Evolutionary conservation across 2,329 filamentous ascomycete genomes (phyloP).

Genomic region (Huntiella bhutanensis): DNA sequence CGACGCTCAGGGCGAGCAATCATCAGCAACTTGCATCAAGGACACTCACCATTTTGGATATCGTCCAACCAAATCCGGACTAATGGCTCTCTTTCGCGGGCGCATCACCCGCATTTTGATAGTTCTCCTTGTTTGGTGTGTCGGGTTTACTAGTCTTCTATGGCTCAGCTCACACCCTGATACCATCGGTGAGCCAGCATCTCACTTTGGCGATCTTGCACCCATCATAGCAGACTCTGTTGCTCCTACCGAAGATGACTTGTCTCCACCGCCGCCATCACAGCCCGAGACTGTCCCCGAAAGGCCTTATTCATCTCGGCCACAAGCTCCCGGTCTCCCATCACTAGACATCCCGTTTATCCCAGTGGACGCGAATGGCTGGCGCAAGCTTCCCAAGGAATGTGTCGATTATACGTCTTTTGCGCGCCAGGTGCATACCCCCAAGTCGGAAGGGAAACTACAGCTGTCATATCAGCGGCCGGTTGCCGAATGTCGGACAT

Average conservation of each 20-base stretch:
- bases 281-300: background rate
- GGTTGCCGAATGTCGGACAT: slow-evolving; percentile 56
- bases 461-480: slow-evolving; percentile 68
- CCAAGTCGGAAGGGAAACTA: slow-evolving; percentile 59
- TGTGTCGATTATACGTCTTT: slow-evolving; percentile 11
- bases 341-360: background rate
- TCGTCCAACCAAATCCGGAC: background rate
- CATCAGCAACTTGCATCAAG: too few relatives aligned
- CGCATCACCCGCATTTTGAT: background rate
- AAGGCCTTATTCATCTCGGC: background rate
- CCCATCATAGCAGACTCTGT: background rate
- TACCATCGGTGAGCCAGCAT: background rate
- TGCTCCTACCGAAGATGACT: background rate
- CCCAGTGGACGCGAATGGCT: background rate
- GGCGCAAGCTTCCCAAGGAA: slow-evolving; percentile 1
- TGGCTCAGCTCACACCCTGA: background rate
- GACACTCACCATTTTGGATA: too few relatives aligned
- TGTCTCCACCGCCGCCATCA: background rate
- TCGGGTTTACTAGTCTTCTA: background rate
- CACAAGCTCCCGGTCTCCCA: background rate
- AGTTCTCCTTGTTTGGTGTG: background rate
- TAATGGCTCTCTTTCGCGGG: background rate
- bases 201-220: background rate
- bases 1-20: too few relatives aligned
- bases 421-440: slow-evolving; percentile 30